These are phyloP conservation scores for Drosera capensis DNA, from an alignment of 148 eudicot genomes.

Conservation along the genomic window DNA sequence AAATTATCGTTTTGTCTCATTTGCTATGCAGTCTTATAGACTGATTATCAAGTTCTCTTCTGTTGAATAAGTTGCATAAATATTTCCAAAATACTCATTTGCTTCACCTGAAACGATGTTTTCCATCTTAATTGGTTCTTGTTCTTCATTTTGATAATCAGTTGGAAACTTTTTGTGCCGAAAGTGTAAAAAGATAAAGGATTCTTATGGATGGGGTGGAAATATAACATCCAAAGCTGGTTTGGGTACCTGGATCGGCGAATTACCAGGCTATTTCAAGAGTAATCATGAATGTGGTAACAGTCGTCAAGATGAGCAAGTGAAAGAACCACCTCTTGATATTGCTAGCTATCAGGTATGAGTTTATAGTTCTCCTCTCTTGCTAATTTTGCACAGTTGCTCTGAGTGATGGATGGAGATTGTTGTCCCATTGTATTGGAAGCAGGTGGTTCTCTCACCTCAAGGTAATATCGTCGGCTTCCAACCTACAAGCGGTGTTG, in stretches of 20 bases:
- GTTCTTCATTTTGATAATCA: constrained; percentile 7
- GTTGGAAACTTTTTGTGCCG: constrained; percentile 47
- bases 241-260: constrained; percentile 65
- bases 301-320: constrained; percentile 21
- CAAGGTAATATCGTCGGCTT: constrained; percentile 59
- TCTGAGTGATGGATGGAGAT: constrained; percentile 2
- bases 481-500: constrained; percentile 71
- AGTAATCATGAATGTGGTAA: constrained; percentile 14
- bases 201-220: constrained; percentile 52
- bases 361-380: too few species aligned
- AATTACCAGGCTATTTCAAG: constrained; percentile 41
- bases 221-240: constrained; percentile 31
- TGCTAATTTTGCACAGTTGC: too few species aligned
- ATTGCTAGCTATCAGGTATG: constrained; percentile 93
- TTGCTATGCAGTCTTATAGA: too few species aligned
- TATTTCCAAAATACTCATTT: background rate
- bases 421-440: background rate
- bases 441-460: constrained; percentile 55
- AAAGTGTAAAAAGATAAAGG: constrained; percentile 47
- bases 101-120: background rate
- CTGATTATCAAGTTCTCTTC: too few species aligned
- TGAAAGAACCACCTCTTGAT: constrained; percentile 30
- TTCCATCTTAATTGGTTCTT: constrained; percentile 1
- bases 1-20: too few species aligned
- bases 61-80: background rate